These are phyloP conservation scores for Juglanconis juglandina DNA, from an alignment of 2,329 filamentous ascomycete genomes.

Conservation along the genomic window DNA sequence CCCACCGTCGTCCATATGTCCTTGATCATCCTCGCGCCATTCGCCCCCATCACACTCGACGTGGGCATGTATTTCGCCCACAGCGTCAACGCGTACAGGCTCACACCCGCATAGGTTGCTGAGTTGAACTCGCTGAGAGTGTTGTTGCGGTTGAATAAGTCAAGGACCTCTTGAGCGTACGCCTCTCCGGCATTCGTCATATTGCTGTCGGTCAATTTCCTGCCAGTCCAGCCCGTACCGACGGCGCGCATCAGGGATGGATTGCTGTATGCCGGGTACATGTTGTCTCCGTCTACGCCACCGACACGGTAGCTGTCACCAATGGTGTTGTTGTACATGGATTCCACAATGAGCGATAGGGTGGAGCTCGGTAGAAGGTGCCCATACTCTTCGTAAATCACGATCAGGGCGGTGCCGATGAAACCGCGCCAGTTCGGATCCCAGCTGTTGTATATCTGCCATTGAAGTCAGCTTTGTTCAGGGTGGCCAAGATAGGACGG, in stretches of 20 bases:
- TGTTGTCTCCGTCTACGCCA: constrained; percentile 56
- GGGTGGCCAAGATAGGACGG: not conserved
- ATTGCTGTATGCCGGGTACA: constrained; percentile 62
- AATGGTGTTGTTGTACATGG: constrained; percentile 51
- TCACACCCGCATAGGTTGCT: constrained; percentile 61
- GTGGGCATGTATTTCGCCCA: constrained; percentile 58
- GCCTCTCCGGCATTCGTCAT: constrained; percentile 56
- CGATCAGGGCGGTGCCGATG: constrained; percentile 55
- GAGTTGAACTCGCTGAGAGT: constrained; percentile 63
- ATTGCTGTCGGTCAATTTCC: constrained; percentile 50
- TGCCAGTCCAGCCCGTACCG: constrained; percentile 56
- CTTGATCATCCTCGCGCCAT: constrained; percentile 49
- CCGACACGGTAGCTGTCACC: constrained; percentile 62
- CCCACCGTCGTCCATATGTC: constrained; percentile 51
- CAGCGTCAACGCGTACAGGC: constrained; percentile 54
- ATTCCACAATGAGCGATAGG: constrained; percentile 45
- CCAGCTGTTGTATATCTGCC: constrained; percentile 53
- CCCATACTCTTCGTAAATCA: constrained; percentile 57
- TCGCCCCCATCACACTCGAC: constrained; percentile 50
- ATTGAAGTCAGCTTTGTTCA: not conserved
- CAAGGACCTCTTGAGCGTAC: constrained; percentile 53
- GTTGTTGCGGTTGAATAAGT: constrained; percentile 51
- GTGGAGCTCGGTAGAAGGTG: constrained; percentile 38
- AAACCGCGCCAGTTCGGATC: constrained; percentile 66
- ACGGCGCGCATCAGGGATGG: constrained; percentile 61